Conservation (phyloP, 805 yeast genomes). For the Wickerhamomyces mucosus region DNA sequence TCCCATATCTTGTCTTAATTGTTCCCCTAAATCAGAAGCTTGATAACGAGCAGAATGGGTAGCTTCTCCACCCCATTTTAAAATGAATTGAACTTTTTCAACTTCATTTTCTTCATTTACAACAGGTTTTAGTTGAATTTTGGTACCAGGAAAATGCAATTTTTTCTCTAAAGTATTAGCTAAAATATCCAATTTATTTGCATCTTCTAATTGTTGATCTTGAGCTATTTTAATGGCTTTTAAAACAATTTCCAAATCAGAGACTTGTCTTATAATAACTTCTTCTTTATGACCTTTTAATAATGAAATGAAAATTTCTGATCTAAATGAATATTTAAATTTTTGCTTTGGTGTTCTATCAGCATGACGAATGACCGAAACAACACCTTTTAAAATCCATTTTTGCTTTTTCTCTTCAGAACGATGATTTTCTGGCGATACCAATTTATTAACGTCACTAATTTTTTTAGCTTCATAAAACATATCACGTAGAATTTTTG, state of each 20-base stretch:
- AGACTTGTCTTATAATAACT: conserved; percentile 85
- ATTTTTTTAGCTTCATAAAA: conserved; percentile 54
- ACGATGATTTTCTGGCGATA: conserved; percentile 24
- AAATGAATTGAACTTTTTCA: conserved; percentile 89
- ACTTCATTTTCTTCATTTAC: conserved; percentile 58
- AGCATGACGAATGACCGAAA: conserved; percentile 89
- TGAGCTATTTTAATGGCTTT: conserved; percentile 79
- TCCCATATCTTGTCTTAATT: conserved; percentile 83
- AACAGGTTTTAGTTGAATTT: conserved; percentile 90
- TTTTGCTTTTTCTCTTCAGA: conserved; percentile 49
- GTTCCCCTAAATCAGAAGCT: conserved; percentile 93
- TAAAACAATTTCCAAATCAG: conserved; percentile 77
- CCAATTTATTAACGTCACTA: conserved; percentile 30
- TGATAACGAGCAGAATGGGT: conserved; percentile 96
- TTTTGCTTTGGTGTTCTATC: conserved; percentile 98
- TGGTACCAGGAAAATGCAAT: conserved; percentile 88
- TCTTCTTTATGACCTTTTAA: conserved; percentile 94
- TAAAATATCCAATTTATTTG: conserved; percentile 63
- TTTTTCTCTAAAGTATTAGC: conserved; percentile 83
- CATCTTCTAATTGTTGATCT: conserved; percentile 72
- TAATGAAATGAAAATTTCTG: conserved; percentile 76
- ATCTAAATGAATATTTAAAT: conserved; percentile 87
- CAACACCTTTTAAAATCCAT: conserved; percentile 94
- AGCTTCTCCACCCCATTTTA: conserved; percentile 99
- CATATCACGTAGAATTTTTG: conserved; percentile 64